phyloP scores from a whole-genome alignment of 2,329 filamentous ascomycete genomes.

The Thielaviopsis populi region DNA sequence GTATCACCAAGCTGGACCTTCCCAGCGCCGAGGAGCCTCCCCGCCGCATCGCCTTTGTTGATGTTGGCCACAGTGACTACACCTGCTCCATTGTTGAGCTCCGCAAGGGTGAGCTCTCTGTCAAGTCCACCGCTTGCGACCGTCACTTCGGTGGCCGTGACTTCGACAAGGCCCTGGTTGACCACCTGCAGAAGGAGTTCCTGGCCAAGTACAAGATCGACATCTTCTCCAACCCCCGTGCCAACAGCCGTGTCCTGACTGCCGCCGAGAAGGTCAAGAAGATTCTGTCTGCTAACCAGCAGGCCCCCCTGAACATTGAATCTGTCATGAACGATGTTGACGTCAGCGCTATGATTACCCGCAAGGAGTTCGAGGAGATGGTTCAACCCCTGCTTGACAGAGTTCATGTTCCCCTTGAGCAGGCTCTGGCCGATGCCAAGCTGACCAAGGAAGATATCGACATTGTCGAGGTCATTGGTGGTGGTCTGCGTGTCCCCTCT shows the following conservation, averaged over 20 bases:
- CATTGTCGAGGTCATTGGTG: conserved; percentile 81
- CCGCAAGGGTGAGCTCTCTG: conserved; percentile 86
- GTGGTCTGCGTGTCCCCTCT: conserved; percentile 80
- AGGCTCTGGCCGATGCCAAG: conserved; percentile 87
- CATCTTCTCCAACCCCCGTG: conserved; percentile 80
- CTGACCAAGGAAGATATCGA: conserved; percentile 87
- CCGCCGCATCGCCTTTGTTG: conserved; percentile 76
- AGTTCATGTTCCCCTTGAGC: conserved; percentile 61
- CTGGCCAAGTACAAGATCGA: conserved; percentile 97
- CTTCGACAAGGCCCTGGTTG: conserved; percentile 87
- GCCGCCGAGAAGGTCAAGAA: conserved; percentile 98
- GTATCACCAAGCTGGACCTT: conserved; percentile 94
- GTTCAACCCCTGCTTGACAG: conserved; percentile 70
- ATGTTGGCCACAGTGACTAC: conserved; percentile 95
- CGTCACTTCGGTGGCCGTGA: conserved; percentile 94
- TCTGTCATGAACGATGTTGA: conserved; percentile 97
- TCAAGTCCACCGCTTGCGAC: conserved; percentile 86
- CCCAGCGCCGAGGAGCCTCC: conserved; percentile 81
- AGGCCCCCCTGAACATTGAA: conserved; percentile 89
- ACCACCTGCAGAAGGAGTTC: conserved; percentile 92
- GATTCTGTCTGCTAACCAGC: conserved; percentile 87
- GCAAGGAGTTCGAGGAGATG: conserved; percentile 85
- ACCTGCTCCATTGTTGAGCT: conserved; percentile 90
- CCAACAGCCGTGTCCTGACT: conserved; percentile 68
- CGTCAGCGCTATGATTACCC: conserved; percentile 74